phyloP scores from a whole-genome alignment of 2,329 filamentous ascomycete genomes.

The Hypoxylon rubiginosum region DNA sequence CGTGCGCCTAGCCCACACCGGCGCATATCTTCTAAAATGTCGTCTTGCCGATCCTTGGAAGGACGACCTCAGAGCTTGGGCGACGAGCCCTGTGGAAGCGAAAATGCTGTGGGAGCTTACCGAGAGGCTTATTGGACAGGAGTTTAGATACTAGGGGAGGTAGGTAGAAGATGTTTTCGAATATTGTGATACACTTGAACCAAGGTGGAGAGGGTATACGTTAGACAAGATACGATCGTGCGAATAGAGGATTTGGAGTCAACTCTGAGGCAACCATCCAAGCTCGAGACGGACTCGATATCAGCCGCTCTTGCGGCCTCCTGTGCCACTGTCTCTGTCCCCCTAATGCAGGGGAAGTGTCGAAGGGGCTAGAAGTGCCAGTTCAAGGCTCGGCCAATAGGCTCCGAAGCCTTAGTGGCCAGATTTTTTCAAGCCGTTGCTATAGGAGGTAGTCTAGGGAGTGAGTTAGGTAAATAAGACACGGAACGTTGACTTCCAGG shows the following conservation, averaged over 20 bases:
- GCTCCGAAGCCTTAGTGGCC: not conserved
- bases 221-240: too few species aligned
- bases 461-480: slow-evolving; percentile 11
- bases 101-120: slow-evolving; percentile 52
- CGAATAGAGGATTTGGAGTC: too few species aligned
- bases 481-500: slow-evolving; percentile 15
- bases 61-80: slow-evolving; percentile 45
- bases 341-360: not conserved
- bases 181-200: not conserved
- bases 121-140: slow-evolving; percentile 49
- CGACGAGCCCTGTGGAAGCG: slow-evolving; percentile 43
- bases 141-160: slow-evolving; percentile 42
- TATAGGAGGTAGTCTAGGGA: not conserved
- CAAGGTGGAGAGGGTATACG: not conserved
- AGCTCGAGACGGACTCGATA: not conserved
- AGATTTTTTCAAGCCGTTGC: not conserved
- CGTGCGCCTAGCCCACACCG: slow-evolving; percentile 37
- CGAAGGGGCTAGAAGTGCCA: not conserved
- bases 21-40: slow-evolving; percentile 48
- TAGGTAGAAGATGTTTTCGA: not conserved
- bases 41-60: slow-evolving; percentile 42
- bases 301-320: not conserved
- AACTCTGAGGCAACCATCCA: not conserved
- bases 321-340: not conserved
- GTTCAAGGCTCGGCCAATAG: not conserved